Percentiles rank a stretch among this genome's conserved stretches.
Evolutionary conservation across 2,329 filamentous ascomycete genomes (phyloP).

Genomic region (Byssoonygena ceratinophila): DNA sequence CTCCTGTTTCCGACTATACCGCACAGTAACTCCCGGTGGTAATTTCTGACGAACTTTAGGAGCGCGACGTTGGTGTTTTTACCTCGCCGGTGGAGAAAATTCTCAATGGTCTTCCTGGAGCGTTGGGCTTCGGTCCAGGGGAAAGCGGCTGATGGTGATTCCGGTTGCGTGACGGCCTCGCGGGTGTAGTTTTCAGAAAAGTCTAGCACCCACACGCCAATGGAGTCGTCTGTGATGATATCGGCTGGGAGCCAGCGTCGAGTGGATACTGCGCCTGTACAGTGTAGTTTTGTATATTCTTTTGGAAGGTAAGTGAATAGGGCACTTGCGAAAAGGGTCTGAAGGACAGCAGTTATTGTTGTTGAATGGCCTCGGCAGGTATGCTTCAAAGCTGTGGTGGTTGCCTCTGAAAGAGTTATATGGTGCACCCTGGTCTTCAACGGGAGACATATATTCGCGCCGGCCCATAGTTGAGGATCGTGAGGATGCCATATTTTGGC

Average conservation of each 20-base stretch:
- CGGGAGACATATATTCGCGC: conserved; percentile 21
- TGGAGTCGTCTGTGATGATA: conserved; percentile 28
- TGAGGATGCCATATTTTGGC: conserved; percentile 25
- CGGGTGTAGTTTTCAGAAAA: conserved; percentile 26
- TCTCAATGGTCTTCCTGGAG: conserved; percentile 25
- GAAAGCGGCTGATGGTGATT: conserved; percentile 15
- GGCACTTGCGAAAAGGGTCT: conserved; percentile 31
- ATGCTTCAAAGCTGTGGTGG: conserved; percentile 24
- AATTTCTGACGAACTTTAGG: conserved; percentile 34
- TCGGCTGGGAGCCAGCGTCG: conserved; percentile 29
- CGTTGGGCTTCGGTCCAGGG: conserved; percentile 29
- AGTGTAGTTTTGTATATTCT: conserved; percentile 25
- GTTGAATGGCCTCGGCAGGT: conserved; percentile 31
- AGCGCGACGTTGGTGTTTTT: conserved; percentile 30
- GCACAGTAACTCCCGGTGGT: conserved; percentile 28
- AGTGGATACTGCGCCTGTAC: conserved; percentile 30
- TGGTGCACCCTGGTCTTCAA: conserved; percentile 24
- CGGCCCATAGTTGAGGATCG: conserved; percentile 30
- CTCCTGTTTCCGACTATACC: conserved; percentile 33
- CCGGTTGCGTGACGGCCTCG: conserved; percentile 9
- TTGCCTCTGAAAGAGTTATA: conserved; percentile 25
- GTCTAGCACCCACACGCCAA: conserved; percentile 32
- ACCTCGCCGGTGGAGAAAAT: conserved; percentile 22
- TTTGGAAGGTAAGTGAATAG: conserved; percentile 28
- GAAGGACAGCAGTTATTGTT: conserved; percentile 34